Evolutionary conservation across 441 rosid species (phyloP), one percentile per base, ranked within the genome.

Genomic region (Bocquillonia castaneifolia): DNA sequence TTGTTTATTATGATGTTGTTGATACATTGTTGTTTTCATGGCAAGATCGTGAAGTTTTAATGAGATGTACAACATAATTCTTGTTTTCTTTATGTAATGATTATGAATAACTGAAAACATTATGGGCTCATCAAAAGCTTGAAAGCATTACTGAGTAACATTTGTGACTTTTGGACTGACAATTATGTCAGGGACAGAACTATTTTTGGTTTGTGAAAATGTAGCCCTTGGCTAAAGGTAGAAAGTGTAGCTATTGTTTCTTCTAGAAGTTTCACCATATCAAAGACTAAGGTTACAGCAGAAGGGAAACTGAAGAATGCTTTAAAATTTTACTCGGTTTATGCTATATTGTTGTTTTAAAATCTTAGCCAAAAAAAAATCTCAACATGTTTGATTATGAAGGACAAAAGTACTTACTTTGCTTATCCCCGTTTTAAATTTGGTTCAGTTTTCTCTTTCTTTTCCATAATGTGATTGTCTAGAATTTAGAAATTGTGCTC

Each of bases 1-100:
- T 15, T 66, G 2, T 31, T 22, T 12, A 39, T 32, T 32, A 20
- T 60, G 23, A 13, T 37, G 8, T 69, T 44, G 32, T 69, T 39
- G 48, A 39, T 23, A 37, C 28, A 18, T 51, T 60, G 66, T 69
- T 51, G 67, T 50, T 10, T 10, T 58, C 22, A 28, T 47, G 53
- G 22, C 40, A n/a, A 10, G 32, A 28, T 5, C 31, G 10, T 17
- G 42, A 14, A 32, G 25, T 18, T 25, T 9, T 17, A 14, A 18
- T 40, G 34, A 9, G 61, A 57, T 22, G 14, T 57, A 12, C 8
- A 15, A 18, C 39, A 31, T 56, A 18, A 53, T 10, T 25, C 2
- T 53, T 25, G 1, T 25, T 52, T 52, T 23, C 57, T 23, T 51
- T 2, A 13, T 8, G 7, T 5, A 6, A 31, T n/a, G n/a, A 4